phyloP scores from a whole-genome alignment of 805 yeast species.

The Lipomyces yamadae region DNA sequence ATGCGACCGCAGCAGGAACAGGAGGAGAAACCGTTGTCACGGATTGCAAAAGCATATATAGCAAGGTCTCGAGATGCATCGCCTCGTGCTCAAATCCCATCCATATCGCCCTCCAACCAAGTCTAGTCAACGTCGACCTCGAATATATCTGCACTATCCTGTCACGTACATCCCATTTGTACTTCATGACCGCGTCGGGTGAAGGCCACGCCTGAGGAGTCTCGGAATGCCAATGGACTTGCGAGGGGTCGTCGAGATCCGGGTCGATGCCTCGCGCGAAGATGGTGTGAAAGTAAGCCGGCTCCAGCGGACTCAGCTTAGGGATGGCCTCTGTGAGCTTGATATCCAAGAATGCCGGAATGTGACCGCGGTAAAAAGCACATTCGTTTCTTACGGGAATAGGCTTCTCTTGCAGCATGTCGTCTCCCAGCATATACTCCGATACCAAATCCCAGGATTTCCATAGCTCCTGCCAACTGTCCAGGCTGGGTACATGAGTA shows the following conservation, averaged over 20 bases:
- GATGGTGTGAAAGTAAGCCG: conserved; percentile 25
- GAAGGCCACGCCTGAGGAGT: conserved; percentile 36
- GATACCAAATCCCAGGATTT: conserved; percentile 37
- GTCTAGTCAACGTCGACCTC: neutral
- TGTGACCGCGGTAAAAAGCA: conserved; percentile 39
- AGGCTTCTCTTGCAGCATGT: conserved; percentile 34
- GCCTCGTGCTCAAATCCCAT: conserved; percentile 39
- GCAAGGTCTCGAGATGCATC: conserved; percentile 39
- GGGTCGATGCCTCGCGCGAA: conserved; percentile 41
- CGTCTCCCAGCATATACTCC: conserved; percentile 24
- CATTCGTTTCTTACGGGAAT: conserved; percentile 37
- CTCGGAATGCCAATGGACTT: conserved; percentile 37
- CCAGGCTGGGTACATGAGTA: conserved; percentile 24
- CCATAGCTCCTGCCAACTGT: conserved; percentile 36
- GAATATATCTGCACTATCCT: conserved; percentile 16
- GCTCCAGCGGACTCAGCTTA: conserved; percentile 15
- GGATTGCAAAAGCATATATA: conserved; percentile 38
- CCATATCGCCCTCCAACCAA: conserved; percentile 35
- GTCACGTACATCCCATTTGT: conserved; percentile 25
- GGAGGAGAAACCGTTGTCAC: conserved; percentile 25
- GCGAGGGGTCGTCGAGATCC: conserved; percentile 38
- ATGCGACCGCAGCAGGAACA: conserved; percentile 11
- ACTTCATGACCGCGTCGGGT: conserved; percentile 13
- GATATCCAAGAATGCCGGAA: conserved; percentile 38
- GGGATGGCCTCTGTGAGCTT: conserved; percentile 28